A percentile compares a stretch with the other conserved stretches of the same genome.
phyloP scores from a whole-genome alignment of 2,329 filamentous ascomycete genomes.

The Hypoxylon sp. region DNA sequence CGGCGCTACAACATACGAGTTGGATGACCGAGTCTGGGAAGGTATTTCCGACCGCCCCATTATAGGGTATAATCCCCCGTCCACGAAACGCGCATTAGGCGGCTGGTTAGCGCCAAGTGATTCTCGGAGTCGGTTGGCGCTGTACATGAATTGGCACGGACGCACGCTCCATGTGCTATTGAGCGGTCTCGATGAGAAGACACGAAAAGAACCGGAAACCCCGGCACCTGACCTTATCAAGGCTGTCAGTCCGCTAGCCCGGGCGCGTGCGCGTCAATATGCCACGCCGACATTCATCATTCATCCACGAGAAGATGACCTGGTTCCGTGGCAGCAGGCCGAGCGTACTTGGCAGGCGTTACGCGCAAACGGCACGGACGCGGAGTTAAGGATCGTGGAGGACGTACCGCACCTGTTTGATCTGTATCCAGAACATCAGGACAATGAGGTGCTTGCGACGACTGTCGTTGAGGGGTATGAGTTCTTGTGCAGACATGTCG shows the following conservation, averaged over 20 bases:
- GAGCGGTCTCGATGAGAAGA: constrained; percentile 41
- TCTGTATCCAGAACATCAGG: constrained; percentile 11
- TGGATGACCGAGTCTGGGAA: constrained; percentile 30
- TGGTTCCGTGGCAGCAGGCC: constrained; percentile 51
- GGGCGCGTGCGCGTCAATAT: constrained; percentile 48
- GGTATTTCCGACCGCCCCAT: constrained; percentile 52
- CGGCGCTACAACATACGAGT: constrained; percentile 11
- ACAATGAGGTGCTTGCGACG: not conserved
- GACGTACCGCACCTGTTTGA: constrained; percentile 13
- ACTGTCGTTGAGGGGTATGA: constrained; percentile 13
- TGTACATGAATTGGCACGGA: constrained; percentile 54
- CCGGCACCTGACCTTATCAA: constrained; percentile 38
- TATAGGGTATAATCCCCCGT: constrained; percentile 49
- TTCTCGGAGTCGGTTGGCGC: constrained; percentile 49
- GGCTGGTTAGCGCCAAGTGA: constrained; percentile 46
- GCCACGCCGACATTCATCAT: constrained; percentile 53
- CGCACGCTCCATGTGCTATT: constrained; percentile 50
- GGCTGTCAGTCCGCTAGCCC: constrained; percentile 48
- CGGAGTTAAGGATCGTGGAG: constrained; percentile 28
- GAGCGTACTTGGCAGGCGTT: constrained; percentile 43
- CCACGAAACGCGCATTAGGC: constrained; percentile 42
- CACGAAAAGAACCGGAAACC: constrained; percentile 37
- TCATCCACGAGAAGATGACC: constrained; percentile 50
- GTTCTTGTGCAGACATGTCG: constrained; percentile 17
- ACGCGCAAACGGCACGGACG: constrained; percentile 27